A percentile compares a stretch with the other conserved stretches of the same genome.
These are phyloP conservation scores for Geotrichum klebahnii DNA, from an alignment of 1,139 yeast species.

Conservation along the genomic window DNA sequence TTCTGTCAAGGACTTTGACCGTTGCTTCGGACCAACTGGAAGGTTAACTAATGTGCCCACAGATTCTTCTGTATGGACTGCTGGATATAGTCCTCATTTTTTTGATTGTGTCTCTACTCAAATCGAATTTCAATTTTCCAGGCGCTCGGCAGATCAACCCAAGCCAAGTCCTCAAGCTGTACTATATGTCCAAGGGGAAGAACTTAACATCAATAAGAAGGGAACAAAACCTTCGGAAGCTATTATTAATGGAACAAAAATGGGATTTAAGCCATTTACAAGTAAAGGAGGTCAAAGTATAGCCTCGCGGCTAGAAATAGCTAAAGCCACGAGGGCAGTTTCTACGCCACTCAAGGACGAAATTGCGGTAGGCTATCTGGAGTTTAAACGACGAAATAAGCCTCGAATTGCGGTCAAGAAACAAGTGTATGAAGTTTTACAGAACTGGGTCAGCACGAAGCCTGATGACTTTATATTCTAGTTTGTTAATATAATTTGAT, in stretches of 20 bases:
- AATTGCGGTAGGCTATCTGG: constrained; percentile 2
- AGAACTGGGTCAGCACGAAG: constrained; percentile 33
- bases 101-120: constrained; percentile 14
- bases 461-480: constrained; percentile 32
- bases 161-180: constrained; percentile 30
- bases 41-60: constrained; percentile 12
- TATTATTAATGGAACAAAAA: constrained; percentile 35
- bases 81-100: constrained; percentile 8
- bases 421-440: constrained; percentile 27
- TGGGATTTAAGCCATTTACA: constrained; percentile 35
- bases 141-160: constrained; percentile 10
- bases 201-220: background rate
- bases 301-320: constrained; percentile 26
- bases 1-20: constrained; percentile 41
- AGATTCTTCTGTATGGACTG: background rate
- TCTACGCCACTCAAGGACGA: background rate
- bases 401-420: constrained; percentile 27
- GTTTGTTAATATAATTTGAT: background rate
- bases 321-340: constrained; percentile 17
- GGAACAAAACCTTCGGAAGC: constrained; percentile 27
- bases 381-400: constrained; percentile 19
- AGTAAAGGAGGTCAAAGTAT: constrained; percentile 30
- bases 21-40: constrained; percentile 39
- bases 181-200: constrained; percentile 23
- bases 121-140: constrained; percentile 11